phyloP scores from a whole-genome alignment of 1,139 yeast species.

The Groenewaldozyma sp. region DNA sequence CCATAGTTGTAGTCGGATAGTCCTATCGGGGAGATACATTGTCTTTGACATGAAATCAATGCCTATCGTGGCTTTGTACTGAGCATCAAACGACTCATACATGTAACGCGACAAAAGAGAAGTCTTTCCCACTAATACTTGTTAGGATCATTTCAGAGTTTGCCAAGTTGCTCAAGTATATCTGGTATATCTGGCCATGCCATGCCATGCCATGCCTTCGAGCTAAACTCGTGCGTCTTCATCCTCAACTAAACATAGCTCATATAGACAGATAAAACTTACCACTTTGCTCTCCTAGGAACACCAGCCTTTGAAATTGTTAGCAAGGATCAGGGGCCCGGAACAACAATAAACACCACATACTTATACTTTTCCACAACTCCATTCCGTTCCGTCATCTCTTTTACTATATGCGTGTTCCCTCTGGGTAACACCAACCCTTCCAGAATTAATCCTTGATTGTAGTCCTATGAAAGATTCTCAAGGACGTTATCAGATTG shows the following conservation, averaged over 20 bases:
- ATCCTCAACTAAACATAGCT: no score
- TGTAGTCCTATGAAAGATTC: no score
- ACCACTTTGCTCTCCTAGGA: conserved; percentile 94
- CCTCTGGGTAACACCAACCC: background rate
- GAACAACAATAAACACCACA: conserved; percentile 12
- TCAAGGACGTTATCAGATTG: no score
- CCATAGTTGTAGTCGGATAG: conserved; percentile 75
- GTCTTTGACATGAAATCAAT: conserved; percentile 89
- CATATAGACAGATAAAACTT: no score
- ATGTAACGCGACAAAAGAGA: conserved; percentile 90
- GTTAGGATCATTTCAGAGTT: background rate
- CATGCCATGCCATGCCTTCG: no score
- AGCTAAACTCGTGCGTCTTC: conserved; percentile 1
- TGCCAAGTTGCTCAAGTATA: no score
- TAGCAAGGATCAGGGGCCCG: conserved; percentile 6
- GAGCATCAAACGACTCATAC: conserved; percentile 98
- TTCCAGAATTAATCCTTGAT: no score
- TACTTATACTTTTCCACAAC: conserved; percentile 33
- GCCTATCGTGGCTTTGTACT: conserved; percentile 83
- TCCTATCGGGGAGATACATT: conserved; percentile 68
- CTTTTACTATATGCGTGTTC: background rate
- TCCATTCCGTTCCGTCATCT: conserved; percentile 25
- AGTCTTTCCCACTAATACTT: conserved; percentile 70
- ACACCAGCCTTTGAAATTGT: conserved; percentile 55
- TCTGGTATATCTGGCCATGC: no score